phyloP scores from a whole-genome alignment of 306 rosid genomes.

The Prunus campanulata region DNA sequence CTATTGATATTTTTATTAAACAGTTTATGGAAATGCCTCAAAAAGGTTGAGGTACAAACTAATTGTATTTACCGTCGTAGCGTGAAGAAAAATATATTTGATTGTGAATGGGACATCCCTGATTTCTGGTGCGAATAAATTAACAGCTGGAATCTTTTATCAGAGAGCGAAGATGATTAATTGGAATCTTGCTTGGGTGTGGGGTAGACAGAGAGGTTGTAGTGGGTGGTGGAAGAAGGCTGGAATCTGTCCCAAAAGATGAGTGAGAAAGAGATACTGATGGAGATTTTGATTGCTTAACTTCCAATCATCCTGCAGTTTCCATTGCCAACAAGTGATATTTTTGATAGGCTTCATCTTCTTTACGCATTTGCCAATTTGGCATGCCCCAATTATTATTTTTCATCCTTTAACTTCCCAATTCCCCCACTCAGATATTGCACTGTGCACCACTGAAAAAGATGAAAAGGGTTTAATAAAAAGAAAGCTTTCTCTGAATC shows the following conservation, averaged over 20 bases:
- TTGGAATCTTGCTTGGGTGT: background rate
- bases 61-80: background rate
- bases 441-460: background rate
- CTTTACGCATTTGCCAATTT: background rate
- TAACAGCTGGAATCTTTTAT: conserved; percentile 5
- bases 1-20: too few relatives aligned
- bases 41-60: background rate
- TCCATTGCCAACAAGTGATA: background rate
- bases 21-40: background rate
- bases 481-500: background rate
- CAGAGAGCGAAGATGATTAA: background rate
- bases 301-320: background rate
- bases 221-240: conserved; percentile 8
- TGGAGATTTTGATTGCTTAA: conserved; percentile 4
- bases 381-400: background rate
- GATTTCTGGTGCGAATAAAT: background rate
- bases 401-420: background rate
- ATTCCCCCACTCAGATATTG: background rate
- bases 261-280: background rate
- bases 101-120: background rate
- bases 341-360: background rate
- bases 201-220: background rate
- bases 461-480: background rate
- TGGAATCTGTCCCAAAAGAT: conserved; percentile 1
- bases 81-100: background rate